Conservation (phyloP, 768 basidiomycete genomes). For the Mycena pura region DNA sequence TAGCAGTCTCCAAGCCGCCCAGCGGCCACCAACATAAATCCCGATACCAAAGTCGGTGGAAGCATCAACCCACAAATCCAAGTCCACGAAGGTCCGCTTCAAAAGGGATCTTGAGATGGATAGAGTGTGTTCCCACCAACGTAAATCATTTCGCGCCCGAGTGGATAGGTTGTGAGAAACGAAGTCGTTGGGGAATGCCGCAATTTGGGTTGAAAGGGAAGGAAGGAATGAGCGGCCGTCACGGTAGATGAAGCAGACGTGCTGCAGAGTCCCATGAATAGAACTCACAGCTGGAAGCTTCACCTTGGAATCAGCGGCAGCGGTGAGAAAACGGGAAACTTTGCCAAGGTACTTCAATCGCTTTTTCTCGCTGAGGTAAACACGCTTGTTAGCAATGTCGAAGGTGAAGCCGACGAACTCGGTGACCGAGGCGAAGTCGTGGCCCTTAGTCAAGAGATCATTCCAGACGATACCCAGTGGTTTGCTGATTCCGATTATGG, state of each 20-base stretch:
- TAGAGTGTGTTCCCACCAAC: conserved; percentile 16
- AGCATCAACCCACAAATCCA: conserved; percentile 32
- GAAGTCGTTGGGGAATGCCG: conserved; percentile 2
- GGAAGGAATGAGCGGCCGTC: no score
- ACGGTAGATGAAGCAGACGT: conserved; percentile 4
- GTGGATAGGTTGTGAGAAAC: conserved; percentile 5
- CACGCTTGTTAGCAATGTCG: no score
- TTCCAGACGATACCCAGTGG: conserved; percentile 5
- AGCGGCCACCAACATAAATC: conserved; percentile 21
- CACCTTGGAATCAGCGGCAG: neutral
- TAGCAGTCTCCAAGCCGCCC: conserved; percentile 33
- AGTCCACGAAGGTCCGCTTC: neutral
- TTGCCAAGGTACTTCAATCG: neutral
- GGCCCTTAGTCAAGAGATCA: neutral
- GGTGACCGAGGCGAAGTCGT: neutral
- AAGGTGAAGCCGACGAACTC: neutral
- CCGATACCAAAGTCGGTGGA: no score
- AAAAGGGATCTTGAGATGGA: neutral
- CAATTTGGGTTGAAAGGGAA: neutral
- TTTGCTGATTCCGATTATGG: neutral
- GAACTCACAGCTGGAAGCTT: neutral
- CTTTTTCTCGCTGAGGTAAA: no score
- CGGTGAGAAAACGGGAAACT: neutral
- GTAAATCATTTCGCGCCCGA: neutral
- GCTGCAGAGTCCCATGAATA: conserved; percentile 7